Conservation (phyloP, 805 yeast genomes). For the Nadsonia fulvescens region DNA sequence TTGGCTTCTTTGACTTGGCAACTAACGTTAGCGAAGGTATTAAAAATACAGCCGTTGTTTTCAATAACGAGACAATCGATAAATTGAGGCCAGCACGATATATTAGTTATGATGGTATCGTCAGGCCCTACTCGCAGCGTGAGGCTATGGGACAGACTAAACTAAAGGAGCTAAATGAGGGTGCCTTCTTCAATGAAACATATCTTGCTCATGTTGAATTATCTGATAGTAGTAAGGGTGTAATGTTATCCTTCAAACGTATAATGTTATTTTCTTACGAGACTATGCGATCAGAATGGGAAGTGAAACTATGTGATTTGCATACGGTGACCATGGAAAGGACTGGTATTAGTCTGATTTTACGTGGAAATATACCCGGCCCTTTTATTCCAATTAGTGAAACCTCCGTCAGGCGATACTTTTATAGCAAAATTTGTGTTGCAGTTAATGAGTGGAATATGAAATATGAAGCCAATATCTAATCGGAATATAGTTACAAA, state of each 20-base stretch:
- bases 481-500: no score
- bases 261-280: slow-evolving; percentile 53
- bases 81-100: slow-evolving; percentile 72
- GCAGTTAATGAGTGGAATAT: slow-evolving; percentile 67
- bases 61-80: slow-evolving; percentile 60
- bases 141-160: slow-evolving; percentile 92
- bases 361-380: slow-evolving; percentile 37
- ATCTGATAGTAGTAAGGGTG: slow-evolving; percentile 63
- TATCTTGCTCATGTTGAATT: slow-evolving; percentile 76
- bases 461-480: slow-evolving; percentile 14
- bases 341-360: slow-evolving; percentile 56
- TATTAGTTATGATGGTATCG: slow-evolving; percentile 49
- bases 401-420: slow-evolving; percentile 36
- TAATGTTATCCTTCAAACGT: slow-evolving; percentile 54
- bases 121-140: slow-evolving; percentile 57
- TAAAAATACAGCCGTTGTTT: slow-evolving; percentile 76
- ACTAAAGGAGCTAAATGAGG: slow-evolving; percentile 73
- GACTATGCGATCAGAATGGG: slow-evolving; percentile 51
- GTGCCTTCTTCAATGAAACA: slow-evolving; percentile 47
- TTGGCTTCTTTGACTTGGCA: slow-evolving; percentile 85
- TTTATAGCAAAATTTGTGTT: slow-evolving; percentile 55
- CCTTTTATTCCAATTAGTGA: slow-evolving; percentile 74
- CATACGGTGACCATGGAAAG: slow-evolving; percentile 57
- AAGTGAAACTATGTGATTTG: slow-evolving; percentile 42
- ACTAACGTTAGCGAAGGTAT: slow-evolving; percentile 89